Percentiles rank a stretch among this genome's conserved stretches.
Conservation (phyloP, 345 rosid species). For the Anastatica hierochuntica region DNA sequence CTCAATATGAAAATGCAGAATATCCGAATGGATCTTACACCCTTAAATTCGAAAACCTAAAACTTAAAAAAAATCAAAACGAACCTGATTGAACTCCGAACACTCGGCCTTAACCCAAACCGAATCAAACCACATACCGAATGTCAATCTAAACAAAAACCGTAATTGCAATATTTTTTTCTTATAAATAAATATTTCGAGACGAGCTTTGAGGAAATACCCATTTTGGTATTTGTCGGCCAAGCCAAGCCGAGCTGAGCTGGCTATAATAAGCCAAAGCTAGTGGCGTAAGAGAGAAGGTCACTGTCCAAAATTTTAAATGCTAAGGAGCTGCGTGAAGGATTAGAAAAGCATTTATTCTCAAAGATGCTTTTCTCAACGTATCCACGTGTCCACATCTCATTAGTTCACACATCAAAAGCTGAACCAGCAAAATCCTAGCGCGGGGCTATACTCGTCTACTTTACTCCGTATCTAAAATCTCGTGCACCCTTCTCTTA, state of each 20-base stretch:
- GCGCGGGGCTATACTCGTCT: conserved; percentile 2
- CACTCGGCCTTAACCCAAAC: no score
- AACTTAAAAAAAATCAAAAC: no score
- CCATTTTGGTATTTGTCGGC: no score
- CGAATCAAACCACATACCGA: no score
- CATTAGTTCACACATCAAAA: conserved; percentile 12
- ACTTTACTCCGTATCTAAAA: neutral
- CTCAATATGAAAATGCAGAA: no score
- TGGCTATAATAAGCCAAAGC: neutral
- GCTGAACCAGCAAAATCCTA: conserved; percentile 21
- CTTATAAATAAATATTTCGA: no score
- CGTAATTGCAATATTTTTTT: no score
- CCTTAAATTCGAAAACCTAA: no score
- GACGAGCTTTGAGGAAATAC: no score
- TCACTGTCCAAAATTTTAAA: conserved; percentile 20
- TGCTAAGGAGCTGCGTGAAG: conserved; percentile 26
- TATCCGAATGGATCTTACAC: no score
- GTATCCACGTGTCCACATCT: conserved; percentile 4
- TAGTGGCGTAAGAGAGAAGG: conserved; percentile 12
- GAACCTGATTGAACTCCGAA: no score
- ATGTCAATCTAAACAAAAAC: no score
- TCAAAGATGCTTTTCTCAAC: conserved; percentile 24
- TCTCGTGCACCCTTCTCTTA: neutral
- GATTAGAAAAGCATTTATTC: conserved; percentile 31
- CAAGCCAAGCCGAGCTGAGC: conserved; percentile 12